Percentiles rank a stretch among this genome's conserved stretches.
These are phyloP conservation scores for Ophiocordyceps sinensis DNA, from an alignment of 2,329 filamentous ascomycete species.

Conservation along the genomic window DNA sequence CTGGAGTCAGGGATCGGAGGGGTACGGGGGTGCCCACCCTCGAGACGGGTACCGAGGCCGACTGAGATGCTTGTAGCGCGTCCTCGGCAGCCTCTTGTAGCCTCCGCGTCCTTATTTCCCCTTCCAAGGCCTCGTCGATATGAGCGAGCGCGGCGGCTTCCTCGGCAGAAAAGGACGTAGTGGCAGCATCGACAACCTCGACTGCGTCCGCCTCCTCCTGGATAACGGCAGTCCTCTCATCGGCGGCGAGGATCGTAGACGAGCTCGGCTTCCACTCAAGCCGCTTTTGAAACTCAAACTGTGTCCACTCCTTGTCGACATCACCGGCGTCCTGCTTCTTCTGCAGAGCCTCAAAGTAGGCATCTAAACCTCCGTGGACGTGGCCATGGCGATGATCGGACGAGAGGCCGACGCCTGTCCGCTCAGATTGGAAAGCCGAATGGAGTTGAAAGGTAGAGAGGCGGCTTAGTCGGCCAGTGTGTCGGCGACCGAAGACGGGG, in stretches of 20 bases:
- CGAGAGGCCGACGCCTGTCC: slow-evolving; percentile 31
- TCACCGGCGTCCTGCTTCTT: slow-evolving; percentile 52
- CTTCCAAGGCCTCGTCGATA: slow-evolving; percentile 71
- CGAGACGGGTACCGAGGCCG: slow-evolving; percentile 25
- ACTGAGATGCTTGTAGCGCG: slow-evolving; percentile 21
- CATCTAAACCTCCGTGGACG: slow-evolving; percentile 58
- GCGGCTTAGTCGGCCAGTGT: slow-evolving; percentile 37
- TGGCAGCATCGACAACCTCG: slow-evolving; percentile 16
- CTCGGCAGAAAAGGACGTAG: slow-evolving; percentile 26
- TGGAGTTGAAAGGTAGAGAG: slow-evolving; percentile 49
- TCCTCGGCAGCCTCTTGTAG: slow-evolving; percentile 29
- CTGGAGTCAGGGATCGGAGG: slow-evolving; percentile 27
- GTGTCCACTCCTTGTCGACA: slow-evolving; percentile 71
- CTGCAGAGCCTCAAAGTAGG: slow-evolving; percentile 85
- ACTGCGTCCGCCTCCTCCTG: slow-evolving; percentile 19
- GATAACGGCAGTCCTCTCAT: slow-evolving; percentile 28
- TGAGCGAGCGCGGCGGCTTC: slow-evolving; percentile 55
- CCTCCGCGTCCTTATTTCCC: slow-evolving; percentile 51
- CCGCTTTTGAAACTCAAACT: slow-evolving; percentile 76
- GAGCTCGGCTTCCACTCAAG: slow-evolving; percentile 73
- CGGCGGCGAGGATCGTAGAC: slow-evolving; percentile 42
- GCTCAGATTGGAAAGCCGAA: slow-evolving; percentile 58
- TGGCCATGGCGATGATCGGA: slow-evolving; percentile 40
- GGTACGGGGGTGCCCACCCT: slow-evolving; percentile 24
- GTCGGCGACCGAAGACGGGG: slow-evolving; percentile 45